These are phyloP conservation scores for Zanthoxylum bungeanum DNA, from an alignment of 345 rosid genomes.

Conservation along the genomic window DNA sequence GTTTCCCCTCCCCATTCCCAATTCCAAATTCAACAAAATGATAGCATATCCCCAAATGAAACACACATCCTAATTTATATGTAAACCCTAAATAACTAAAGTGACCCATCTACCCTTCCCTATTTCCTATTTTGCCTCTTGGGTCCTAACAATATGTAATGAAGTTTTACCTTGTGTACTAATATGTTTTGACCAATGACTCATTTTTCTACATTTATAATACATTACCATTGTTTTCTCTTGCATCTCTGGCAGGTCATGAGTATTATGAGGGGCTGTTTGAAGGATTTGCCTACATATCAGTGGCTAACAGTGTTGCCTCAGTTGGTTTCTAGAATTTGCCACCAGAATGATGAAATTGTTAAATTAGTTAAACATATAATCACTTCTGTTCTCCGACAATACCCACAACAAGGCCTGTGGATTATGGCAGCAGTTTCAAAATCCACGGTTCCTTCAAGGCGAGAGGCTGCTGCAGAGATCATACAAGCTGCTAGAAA, in stretches of 20 bases:
- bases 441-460: conserved; percentile 90
- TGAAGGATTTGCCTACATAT: conserved; percentile 93
- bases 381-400: conserved; percentile 77
- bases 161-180: conserved; percentile 1
- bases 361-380: conserved; percentile 76
- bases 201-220: conserved; percentile 1
- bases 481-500: conserved; percentile 88
- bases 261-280: conserved; percentile 86
- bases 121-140: too few species aligned
- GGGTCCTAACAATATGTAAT: neutral
- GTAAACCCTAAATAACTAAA: too few species aligned
- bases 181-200: neutral
- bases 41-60: too few species aligned
- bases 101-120: too few species aligned
- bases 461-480: conserved; percentile 91
- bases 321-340: conserved; percentile 94
- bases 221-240: neutral
- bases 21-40: too few species aligned
- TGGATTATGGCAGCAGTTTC: conserved; percentile 99
- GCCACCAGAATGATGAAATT: conserved; percentile 89
- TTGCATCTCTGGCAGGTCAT: conserved; percentile 53
- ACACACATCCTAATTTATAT: too few species aligned
- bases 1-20: too few species aligned
- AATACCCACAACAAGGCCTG: conserved; percentile 91
- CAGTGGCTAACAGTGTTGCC: conserved; percentile 96